Conservation (phyloP, 2,329 filamentous ascomycete genomes). For the Lojkania enalia region DNA sequence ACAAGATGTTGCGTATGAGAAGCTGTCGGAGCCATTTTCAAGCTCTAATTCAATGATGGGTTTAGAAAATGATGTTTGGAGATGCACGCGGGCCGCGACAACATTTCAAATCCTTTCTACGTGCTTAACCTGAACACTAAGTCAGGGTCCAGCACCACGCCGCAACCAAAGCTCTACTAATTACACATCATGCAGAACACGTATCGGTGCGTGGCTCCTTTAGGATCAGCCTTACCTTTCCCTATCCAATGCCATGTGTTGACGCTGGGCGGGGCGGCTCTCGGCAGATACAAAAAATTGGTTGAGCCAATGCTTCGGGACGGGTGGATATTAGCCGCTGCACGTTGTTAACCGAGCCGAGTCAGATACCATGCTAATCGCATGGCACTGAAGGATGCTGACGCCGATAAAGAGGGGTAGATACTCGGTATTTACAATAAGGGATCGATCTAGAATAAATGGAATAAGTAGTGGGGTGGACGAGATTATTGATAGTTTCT, state of each 20-base stretch:
- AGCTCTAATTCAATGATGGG: background rate
- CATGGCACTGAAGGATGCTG: no score
- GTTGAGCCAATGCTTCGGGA: background rate
- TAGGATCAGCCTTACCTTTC: constrained; percentile 2
- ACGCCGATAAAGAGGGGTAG: no score
- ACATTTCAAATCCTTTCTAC: background rate
- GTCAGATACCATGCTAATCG: no score
- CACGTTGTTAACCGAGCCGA: no score
- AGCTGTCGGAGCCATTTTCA: background rate
- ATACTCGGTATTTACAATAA: no score
- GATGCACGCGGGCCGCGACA: background rate
- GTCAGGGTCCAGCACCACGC: background rate
- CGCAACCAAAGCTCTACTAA: constrained; percentile 4
- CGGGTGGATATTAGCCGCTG: constrained; percentile 11
- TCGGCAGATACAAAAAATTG: constrained; percentile 1
- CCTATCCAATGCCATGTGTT: constrained; percentile 6
- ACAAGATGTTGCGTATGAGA: constrained; percentile 12
- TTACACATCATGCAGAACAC: background rate
- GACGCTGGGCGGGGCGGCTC: background rate
- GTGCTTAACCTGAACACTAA: no score
- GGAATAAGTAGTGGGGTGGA: no score
- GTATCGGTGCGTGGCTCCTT: background rate
- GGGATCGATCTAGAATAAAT: no score
- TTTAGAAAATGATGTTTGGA: background rate
- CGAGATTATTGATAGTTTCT: no score